phyloP scores from a whole-genome alignment of 2,329 filamentous ascomycete genomes.

The Phaeosphaeriaceae sp. region DNA sequence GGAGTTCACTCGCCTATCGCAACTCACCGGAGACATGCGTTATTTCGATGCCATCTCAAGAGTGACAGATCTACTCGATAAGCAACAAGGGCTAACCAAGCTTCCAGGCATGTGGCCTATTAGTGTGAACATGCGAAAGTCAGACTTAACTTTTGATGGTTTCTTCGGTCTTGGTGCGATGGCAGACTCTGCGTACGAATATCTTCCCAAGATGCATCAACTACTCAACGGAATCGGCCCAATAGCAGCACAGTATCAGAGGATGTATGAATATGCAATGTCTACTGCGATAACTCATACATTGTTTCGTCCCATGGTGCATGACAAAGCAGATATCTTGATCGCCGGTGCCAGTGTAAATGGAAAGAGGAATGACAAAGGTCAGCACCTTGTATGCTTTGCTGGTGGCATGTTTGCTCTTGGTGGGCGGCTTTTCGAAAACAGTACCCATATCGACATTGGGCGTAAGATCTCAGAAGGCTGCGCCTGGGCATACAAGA shows the following conservation, averaged over 20 bases:
- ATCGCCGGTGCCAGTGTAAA: slow-evolving; percentile 51
- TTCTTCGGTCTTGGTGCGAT: slow-evolving; percentile 42
- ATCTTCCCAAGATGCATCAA: slow-evolving; percentile 55
- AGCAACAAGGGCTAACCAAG: slow-evolving; percentile 49
- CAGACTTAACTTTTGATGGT: slow-evolving; percentile 50
- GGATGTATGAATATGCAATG: slow-evolving; percentile 62
- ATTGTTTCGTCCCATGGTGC: slow-evolving; percentile 58
- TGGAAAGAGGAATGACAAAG: slow-evolving; percentile 51
- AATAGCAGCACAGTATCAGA: slow-evolving; percentile 57
- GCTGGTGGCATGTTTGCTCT: slow-evolving; percentile 67
- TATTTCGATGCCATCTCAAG: slow-evolving; percentile 55
- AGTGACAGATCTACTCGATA: slow-evolving; percentile 49
- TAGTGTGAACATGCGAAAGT: slow-evolving; percentile 47
- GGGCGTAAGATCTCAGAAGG: slow-evolving; percentile 64
- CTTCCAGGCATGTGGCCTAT: slow-evolving; percentile 58
- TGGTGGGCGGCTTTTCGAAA: slow-evolving; percentile 62
- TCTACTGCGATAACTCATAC: slow-evolving; percentile 52
- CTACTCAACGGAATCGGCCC: slow-evolving; percentile 52
- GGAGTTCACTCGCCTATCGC: slow-evolving; percentile 55
- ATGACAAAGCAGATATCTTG: slow-evolving; percentile 54
- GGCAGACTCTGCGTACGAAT: slow-evolving; percentile 46
- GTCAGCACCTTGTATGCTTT: slow-evolving; percentile 65
- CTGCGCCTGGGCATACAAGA: slow-evolving; percentile 66
- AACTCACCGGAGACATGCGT: slow-evolving; percentile 52
- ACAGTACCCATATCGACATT: slow-evolving; percentile 60